Conservation (phyloP, 257 asterid genomes). For the Striga asiatica region DNA sequence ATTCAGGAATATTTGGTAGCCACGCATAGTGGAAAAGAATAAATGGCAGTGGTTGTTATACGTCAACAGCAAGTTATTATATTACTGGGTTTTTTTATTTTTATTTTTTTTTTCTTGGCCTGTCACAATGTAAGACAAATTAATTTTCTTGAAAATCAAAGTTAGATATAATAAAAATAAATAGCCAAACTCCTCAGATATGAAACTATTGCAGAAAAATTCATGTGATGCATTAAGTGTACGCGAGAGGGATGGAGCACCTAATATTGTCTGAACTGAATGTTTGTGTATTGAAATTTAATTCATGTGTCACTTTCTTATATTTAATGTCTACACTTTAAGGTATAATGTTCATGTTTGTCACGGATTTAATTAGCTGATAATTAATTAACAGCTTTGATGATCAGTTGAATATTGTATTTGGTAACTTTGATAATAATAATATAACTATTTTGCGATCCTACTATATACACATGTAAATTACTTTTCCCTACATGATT, state of each 20-base stretch:
- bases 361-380: too few relatives aligned
- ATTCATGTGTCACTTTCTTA: constrained; percentile 14
- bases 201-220: not conserved
- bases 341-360: too few relatives aligned
- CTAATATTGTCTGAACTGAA: too few relatives aligned
- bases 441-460: too few relatives aligned
- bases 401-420: too few relatives aligned
- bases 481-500: too few relatives aligned
- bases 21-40: not conserved
- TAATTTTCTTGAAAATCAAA: not conserved
- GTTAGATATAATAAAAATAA: not conserved
- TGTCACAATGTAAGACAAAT: constrained; percentile 14
- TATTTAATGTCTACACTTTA: not conserved
- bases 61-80: constrained; percentile 35
- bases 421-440: too few relatives aligned
- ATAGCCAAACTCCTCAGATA: not conserved
- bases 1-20: constrained; percentile 37
- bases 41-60: constrained; percentile 34
- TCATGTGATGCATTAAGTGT: not conserved
- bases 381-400: too few relatives aligned
- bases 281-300: too few relatives aligned
- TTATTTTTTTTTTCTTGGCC: not conserved
- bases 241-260: too few relatives aligned
- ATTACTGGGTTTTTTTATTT: constrained; percentile 10
- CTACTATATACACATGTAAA: too few relatives aligned